phyloP scores from a whole-genome alignment of 148 eudicot genomes.

The Chenopodium formosanum region DNA sequence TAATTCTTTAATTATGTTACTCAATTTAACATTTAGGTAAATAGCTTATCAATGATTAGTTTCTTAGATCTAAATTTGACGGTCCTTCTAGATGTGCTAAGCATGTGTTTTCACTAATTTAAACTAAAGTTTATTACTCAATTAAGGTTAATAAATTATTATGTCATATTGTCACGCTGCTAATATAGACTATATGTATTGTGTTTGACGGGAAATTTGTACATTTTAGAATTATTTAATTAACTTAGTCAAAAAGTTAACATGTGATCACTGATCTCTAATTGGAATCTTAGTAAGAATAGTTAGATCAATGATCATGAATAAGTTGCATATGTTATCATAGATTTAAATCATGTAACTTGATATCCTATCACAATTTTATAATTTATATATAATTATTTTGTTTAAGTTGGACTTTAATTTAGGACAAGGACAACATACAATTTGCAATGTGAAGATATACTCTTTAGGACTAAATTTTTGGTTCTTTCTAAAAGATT shows the following conservation, averaged over 20 bases:
- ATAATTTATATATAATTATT: neutral
- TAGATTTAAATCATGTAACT: slow-evolving; percentile 5
- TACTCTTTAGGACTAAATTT: neutral
- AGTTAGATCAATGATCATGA: neutral
- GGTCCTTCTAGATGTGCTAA: slow-evolving; percentile 4
- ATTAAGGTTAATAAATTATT: too few species aligned
- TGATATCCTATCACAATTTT: slow-evolving; percentile 14
- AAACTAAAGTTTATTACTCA: neutral
- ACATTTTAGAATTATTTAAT: neutral
- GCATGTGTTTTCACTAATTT: neutral
- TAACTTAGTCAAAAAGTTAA: neutral
- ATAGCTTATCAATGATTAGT: neutral
- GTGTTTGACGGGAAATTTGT: neutral
- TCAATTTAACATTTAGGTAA: neutral
- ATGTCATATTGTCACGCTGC: neutral
- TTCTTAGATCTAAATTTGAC: slow-evolving; percentile 1
- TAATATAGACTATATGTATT: neutral
- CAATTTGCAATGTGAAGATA: slow-evolving; percentile 4
- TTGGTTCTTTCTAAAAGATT: too few species aligned
- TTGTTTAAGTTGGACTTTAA: slow-evolving; percentile 10
- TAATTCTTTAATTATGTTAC: too few species aligned
- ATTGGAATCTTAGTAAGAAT: neutral
- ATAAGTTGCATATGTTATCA: slow-evolving; percentile 21
- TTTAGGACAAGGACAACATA: neutral
- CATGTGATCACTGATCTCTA: slow-evolving; percentile 1